Evolutionary conservation across 768 basidiomycete species (phyloP), one percentile per base, ranked within the genome.

Genomic region (Pulveroboletus ravenelii): DNA sequence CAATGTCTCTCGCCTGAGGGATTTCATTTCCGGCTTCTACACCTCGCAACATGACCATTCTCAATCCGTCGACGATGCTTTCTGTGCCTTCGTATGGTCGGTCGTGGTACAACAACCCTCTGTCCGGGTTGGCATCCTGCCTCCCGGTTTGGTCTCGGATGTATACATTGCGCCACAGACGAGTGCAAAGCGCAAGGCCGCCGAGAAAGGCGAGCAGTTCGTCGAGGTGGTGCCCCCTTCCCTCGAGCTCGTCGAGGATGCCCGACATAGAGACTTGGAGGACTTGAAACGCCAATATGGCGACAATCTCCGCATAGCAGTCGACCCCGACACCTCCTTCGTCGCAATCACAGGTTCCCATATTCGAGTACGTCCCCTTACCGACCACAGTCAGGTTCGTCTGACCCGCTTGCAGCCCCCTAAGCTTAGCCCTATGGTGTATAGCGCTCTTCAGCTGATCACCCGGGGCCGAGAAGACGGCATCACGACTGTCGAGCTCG

Each of bases 331-430:
- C 57, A 81, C 83, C 6, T 84, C 80, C 17, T 89, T 89, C 66
- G 76, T 78, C 35, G 87, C 89, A 6, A 78, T 94, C 38, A 93
- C 89, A 14, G 93, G 92, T 5, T 87, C 87, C 12, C 91, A 93
- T 69, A 83, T 85, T 47, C 75, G 85, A 56, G 92, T 93, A 56
- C 38, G 85, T 72, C 12, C 20, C 23, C 42, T 15, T 27, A 14
- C 38, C 3, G 14, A 35, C 29, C 50, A 31, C 5, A 23, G 36
- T 8, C 43, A 17, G 9, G 20, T 15, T 14, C 35, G 41, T 37
- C 60, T 60, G 52, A 60, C 44, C 47, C 23, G 35, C 18, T 45
- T 34, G 1, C 57, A 93, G 90, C 82, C 85, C 39, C 72, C 86
- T 0, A 90, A 88, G 66, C 71, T 94, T 58, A 91, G 84, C 42